A percentile compares a stretch with the other conserved stretches of the same genome.
These are phyloP conservation scores for Fusarium citri DNA, from an alignment of 2,329 filamentous ascomycete species.

Conservation along the genomic window DNA sequence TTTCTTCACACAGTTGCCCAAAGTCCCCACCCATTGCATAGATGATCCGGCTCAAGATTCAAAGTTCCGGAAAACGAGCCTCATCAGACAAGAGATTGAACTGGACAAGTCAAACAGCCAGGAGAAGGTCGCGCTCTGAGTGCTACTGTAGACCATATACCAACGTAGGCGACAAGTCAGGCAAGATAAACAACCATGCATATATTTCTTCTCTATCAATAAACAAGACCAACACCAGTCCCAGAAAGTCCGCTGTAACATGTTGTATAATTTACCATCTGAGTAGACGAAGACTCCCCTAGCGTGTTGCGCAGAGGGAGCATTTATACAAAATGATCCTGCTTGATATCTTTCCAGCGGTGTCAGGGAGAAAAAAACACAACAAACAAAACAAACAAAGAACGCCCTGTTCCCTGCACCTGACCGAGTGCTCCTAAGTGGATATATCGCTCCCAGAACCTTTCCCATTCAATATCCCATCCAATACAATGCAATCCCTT, in stretches of 20 bases:
- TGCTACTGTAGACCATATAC: not conserved
- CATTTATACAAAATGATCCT: not conserved
- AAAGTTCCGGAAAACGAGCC: not conserved
- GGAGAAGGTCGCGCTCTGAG: not conserved
- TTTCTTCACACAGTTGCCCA: not conserved
- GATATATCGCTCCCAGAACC: constrained; percentile 15
- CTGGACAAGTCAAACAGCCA: no score
- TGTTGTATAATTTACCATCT: not conserved
- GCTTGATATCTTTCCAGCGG: not conserved
- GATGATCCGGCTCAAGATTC: not conserved
- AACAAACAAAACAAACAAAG: constrained; percentile 2
- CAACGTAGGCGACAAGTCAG: not conserved
- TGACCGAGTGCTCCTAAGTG: constrained; percentile 1
- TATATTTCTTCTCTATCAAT: constrained; percentile 20
- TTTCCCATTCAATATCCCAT: constrained; percentile 9
- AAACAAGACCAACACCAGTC: not conserved
- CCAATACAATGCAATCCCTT: constrained; percentile 22
- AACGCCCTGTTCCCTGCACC: constrained; percentile 16
- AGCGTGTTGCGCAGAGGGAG: not conserved
- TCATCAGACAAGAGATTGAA: not conserved
- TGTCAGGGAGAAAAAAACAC: not conserved
- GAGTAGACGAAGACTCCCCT: not conserved
- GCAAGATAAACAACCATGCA: not conserved
- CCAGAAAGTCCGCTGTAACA: not conserved
- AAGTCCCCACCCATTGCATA: not conserved